These are phyloP conservation scores for Avena eriantha DNA, from an alignment of 176 grass and related monocot genomes.

Conservation along the genomic window DNA sequence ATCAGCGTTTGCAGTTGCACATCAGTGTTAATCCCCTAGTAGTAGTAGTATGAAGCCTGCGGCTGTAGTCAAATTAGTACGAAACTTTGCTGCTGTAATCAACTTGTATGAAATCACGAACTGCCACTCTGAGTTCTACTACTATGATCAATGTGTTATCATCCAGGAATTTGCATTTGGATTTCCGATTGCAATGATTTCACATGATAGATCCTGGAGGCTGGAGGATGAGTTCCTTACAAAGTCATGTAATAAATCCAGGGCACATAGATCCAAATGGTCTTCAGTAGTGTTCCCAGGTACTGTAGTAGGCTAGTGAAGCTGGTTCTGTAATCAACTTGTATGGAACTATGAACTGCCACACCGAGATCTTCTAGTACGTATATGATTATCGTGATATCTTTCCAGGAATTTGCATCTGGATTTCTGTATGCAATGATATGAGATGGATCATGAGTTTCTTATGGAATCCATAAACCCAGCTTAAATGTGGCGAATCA, in stretches of 20 bases:
- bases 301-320: no score
- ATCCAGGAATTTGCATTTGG: not conserved
- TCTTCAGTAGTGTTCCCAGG: not conserved
- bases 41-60: not conserved
- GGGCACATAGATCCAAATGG: no score
- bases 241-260: not conserved
- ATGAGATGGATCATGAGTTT: not conserved
- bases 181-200: not conserved
- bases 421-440: not conserved
- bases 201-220: not conserved
- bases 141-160: not conserved
- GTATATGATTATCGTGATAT: no score
- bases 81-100: not conserved
- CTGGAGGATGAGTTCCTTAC: not conserved
- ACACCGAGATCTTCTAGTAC: not conserved
- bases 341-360: not conserved
- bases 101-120: not conserved
- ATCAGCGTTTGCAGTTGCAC: not conserved
- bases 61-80: not conserved
- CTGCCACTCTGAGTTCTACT: not conserved
- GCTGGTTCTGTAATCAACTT: not conserved
- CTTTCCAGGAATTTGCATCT: not conserved
- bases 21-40: not conserved
- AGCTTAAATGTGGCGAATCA: not conserved
- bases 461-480: not conserved